Conservation (phyloP, 805 yeast genomes). For the Ogataea zsoltii region DNA sequence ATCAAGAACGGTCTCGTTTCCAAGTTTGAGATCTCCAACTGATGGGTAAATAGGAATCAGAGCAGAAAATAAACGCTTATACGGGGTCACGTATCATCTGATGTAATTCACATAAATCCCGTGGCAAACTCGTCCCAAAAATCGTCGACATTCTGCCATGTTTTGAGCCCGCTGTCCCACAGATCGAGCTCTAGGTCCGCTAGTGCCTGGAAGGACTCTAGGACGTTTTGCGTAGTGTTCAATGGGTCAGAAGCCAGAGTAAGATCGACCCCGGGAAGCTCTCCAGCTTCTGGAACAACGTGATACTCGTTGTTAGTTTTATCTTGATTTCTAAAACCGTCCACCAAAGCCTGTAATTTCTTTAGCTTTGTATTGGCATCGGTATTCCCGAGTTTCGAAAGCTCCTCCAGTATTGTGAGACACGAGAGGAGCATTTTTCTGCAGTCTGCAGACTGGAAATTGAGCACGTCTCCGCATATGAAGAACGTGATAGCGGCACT, state of each 20-base stretch:
- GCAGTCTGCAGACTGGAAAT: conserved; percentile 18
- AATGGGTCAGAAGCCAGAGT: conserved; percentile 7
- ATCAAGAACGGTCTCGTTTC: conserved; percentile 41
- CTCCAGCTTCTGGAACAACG: neutral
- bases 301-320: neutral
- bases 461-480: conserved; percentile 29
- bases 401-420: conserved; percentile 18
- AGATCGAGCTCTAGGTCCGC: conserved; percentile 22
- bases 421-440: conserved; percentile 20
- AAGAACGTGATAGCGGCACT: conserved; percentile 30
- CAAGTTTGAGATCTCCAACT: conserved; percentile 6
- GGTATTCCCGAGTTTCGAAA: conserved; percentile 24
- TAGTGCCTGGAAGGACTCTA: conserved; percentile 23
- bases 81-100: no score
- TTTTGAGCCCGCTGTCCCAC: conserved; percentile 26
- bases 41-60: no score
- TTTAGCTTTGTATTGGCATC: conserved; percentile 22
- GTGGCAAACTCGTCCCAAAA: conserved; percentile 29
- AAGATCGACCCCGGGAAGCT: neutral
- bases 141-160: conserved; percentile 23
- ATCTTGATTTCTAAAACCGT: conserved; percentile 15
- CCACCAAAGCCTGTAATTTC: conserved; percentile 20
- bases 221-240: conserved; percentile 14
- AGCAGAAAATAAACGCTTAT: no score
- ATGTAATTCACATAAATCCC: neutral